phyloP scores from a whole-genome alignment of 73 alveolate species.

The Blepharisma stoltei region DNA sequence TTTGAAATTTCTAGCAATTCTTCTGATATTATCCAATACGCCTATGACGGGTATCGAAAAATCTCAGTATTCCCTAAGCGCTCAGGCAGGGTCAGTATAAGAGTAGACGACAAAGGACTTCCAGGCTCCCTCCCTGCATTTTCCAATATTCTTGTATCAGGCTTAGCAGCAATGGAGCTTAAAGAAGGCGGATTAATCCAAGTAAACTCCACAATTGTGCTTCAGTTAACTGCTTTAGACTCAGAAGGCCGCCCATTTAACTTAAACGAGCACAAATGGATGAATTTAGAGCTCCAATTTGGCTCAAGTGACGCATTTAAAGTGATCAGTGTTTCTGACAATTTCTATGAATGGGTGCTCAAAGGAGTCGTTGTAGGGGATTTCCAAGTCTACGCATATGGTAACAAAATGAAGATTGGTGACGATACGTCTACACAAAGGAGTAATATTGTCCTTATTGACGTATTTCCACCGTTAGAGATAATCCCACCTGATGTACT shows the following conservation, averaged over 20 bases:
- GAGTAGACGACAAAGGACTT: conserved; percentile 46
- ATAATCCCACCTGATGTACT: conserved; percentile 75
- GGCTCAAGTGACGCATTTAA: conserved; percentile 29
- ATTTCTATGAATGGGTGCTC: conserved; percentile 15
- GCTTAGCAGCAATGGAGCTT: conserved; percentile 38
- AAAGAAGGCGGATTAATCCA: conserved; percentile 55
- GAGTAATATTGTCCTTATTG: conserved; percentile 65
- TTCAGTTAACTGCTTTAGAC: conserved; percentile 47
- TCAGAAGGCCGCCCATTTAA: conserved; percentile 37
- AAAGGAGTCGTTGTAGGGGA: conserved; percentile 29
- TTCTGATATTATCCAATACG: conserved; percentile 42
- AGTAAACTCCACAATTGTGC: conserved; percentile 37
- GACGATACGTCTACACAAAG: conserved; percentile 15
- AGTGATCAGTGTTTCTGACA: not conserved
- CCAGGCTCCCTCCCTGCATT: conserved; percentile 44
- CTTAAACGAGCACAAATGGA: conserved; percentile 34
- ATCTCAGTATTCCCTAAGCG: conserved; percentile 44
- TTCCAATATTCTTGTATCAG: conserved; percentile 52
- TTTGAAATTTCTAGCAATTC: conserved; percentile 39
- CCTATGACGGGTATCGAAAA: conserved; percentile 30
- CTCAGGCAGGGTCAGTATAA: conserved; percentile 51
- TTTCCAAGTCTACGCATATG: conserved; percentile 33
- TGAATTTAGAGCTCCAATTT: conserved; percentile 45
- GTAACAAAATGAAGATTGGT: not conserved
- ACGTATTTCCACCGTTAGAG: conserved; percentile 73